Percentiles rank a stretch among this genome's conserved stretches.
Conservation (phyloP, 148 eudicot genomes). For the Tetragonia tetragonoides region DNA sequence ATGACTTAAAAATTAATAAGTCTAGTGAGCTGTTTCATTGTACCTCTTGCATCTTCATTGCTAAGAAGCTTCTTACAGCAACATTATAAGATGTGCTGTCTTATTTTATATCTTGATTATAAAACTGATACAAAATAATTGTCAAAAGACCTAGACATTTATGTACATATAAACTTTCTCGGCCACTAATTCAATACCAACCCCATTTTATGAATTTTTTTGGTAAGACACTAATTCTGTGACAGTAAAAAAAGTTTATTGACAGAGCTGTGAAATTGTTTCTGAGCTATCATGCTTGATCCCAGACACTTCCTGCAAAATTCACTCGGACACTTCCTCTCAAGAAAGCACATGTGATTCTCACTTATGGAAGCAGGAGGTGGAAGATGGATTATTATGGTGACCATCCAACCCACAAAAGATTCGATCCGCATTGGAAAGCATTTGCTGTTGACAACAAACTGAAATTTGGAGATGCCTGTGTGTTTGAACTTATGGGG, state of each 20-base stretch:
- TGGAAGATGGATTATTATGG: constrained; percentile 38
- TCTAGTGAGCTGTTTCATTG: neutral
- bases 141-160: too few relatives aligned
- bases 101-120: too few relatives aligned
- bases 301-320: constrained; percentile 30
- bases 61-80: too few relatives aligned
- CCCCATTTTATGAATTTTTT: too few relatives aligned
- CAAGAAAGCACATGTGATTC: constrained; percentile 25
- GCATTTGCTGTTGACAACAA: constrained; percentile 35
- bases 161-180: too few relatives aligned
- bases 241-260: too few relatives aligned
- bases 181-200: too few relatives aligned
- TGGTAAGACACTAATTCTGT: too few relatives aligned
- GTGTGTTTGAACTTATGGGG: constrained; percentile 42
- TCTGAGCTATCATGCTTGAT: neutral
- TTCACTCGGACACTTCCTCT: constrained; percentile 28
- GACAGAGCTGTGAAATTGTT: neutral
- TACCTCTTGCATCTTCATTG: neutral
- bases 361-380: constrained; percentile 30
- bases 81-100: too few relatives aligned
- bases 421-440: constrained; percentile 35
- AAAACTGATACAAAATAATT: too few relatives aligned
- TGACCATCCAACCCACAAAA: constrained; percentile 1
- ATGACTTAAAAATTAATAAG: too few relatives aligned
- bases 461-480: constrained; percentile 45